A percentile compares a stretch with the other conserved stretches of the same genome.
phyloP scores from a whole-genome alignment of 2,329 filamentous ascomycete genomes.

The Fusarium algeriense region DNA sequence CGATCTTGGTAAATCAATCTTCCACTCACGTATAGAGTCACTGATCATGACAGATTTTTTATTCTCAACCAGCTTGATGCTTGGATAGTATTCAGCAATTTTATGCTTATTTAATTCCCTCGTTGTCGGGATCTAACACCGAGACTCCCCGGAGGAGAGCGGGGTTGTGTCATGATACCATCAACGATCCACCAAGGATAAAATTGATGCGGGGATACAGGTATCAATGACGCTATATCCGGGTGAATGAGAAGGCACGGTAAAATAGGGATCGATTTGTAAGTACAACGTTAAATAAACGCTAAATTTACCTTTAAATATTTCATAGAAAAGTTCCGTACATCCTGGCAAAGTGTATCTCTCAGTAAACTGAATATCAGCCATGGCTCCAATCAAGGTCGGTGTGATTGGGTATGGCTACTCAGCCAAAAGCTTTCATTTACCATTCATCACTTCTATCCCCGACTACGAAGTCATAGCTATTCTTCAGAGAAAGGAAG shows the following conservation, averaged over 20 bases:
- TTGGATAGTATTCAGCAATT: no score
- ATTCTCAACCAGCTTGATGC: not conserved
- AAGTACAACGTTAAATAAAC: not conserved
- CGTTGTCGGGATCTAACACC: not conserved
- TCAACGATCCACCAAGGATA: conserved; percentile 2
- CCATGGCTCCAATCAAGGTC: conserved; percentile 57
- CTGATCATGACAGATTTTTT: no score
- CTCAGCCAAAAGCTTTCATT: conserved; percentile 61
- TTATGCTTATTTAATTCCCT: not conserved
- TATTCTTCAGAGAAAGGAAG: conserved; percentile 61
- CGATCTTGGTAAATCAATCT: no score
- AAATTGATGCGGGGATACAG: conserved; percentile 7
- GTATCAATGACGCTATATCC: not conserved
- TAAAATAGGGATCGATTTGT: conserved; percentile 4
- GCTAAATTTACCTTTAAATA: fast-evolving
- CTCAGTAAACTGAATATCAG: conserved; percentile 5
- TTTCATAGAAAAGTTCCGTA: not conserved
- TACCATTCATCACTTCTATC: conserved; percentile 63
- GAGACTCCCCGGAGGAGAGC: not conserved
- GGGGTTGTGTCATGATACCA: not conserved
- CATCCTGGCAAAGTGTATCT: not conserved
- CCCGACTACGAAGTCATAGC: conserved; percentile 60
- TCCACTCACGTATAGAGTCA: fast-evolving
- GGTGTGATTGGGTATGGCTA: conserved; percentile 65
- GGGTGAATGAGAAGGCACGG: not conserved